Base-by-base conservation (phyloP, 768 basidiomycete species). In the Chalciporus sphaerocephalus region DNA sequence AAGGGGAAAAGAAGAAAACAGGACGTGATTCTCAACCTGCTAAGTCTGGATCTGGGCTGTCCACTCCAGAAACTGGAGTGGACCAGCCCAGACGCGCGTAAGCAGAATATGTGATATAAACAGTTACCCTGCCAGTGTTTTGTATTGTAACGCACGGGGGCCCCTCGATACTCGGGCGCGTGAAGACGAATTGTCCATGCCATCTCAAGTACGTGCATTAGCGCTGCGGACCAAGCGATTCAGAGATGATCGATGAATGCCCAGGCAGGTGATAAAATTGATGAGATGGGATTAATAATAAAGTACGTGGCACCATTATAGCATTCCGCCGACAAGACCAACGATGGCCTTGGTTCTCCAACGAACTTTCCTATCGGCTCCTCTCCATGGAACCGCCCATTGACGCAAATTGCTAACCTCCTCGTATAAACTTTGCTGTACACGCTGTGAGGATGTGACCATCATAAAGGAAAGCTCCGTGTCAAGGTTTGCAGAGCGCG, bases 381-480 rank as follows among this genome's bases (percentile, higher is more conserved):
- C 84, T 54, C 71, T 70, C 87, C 87, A 91, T 0, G 74, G 69
- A 6, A 57, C 66, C 5, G 75, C 70, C 60, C 81, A 69, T 25
- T 59, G 61, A 32, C 73, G 71, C 38, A 89, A 70, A 10, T 69
- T 68, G 8, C 72, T 59, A 7, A 85, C 66, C 52, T 88, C 87
- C 1, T 71, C 70, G 1, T 70, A 69, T 2, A 89, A 69, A 39
- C 71, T 69, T 35, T 61, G 61, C 23, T 75, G 75, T 32, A 89
- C 58, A 1, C 61, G 44, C 6, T 70, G 61, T 3, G 83, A 82
- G 17, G 83, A 80, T 10, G 89, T 78, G 38, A 85, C 60, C 75
- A 96, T 80, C 38, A 94, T 60, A 62, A 96, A 90, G 0, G 92
- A 94, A 24, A 96, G 73, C 57, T 96, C 94, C 8, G 90, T 91